These are phyloP conservation scores for Talaromyces sp. DNA, from an alignment of 2,329 filamentous ascomycete species.

Conservation along the genomic window DNA sequence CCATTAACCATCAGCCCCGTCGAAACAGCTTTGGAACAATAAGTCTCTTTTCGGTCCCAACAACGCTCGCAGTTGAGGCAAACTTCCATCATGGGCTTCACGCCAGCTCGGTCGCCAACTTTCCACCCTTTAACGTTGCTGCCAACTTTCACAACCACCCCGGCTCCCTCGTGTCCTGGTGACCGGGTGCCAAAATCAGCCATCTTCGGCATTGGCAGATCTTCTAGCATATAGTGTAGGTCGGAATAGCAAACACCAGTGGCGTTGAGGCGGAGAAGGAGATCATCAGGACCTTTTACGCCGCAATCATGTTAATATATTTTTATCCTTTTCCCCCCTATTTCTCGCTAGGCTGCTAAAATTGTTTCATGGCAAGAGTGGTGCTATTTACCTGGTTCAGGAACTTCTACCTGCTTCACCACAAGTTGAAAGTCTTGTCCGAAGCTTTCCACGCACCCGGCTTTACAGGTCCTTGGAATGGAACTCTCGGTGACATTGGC, in stretches of 20 bases:
- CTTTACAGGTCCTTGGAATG: background rate
- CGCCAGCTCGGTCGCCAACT: slow-evolving; percentile 73
- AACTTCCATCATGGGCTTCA: slow-evolving; percentile 83
- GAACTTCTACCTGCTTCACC: background rate
- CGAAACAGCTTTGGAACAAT: background rate
- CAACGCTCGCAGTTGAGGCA: slow-evolving; percentile 60
- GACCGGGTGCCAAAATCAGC: background rate
- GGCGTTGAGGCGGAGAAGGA: slow-evolving; percentile 79
- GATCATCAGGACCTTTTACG: slow-evolving; percentile 60
- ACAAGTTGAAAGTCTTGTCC: background rate
- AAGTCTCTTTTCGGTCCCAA: background rate
- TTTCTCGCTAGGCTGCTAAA: background rate
- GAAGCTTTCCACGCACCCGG: background rate
- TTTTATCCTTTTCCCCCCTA: background rate
- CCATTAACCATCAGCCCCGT: background rate
- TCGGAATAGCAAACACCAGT: slow-evolving; percentile 74
- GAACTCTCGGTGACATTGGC: background rate
- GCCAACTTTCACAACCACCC: slow-evolving; percentile 71
- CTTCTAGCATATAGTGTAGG: background rate
- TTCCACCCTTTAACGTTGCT: slow-evolving; percentile 67
- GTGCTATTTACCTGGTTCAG: background rate
- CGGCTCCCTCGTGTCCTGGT: slow-evolving; percentile 57
- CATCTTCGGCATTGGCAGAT: background rate
- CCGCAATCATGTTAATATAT: background rate
- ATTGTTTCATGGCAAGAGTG: background rate